Evolutionary conservation across 257 asterid genomes (phyloP).

Genomic region (Eustoma russellianum): DNA sequence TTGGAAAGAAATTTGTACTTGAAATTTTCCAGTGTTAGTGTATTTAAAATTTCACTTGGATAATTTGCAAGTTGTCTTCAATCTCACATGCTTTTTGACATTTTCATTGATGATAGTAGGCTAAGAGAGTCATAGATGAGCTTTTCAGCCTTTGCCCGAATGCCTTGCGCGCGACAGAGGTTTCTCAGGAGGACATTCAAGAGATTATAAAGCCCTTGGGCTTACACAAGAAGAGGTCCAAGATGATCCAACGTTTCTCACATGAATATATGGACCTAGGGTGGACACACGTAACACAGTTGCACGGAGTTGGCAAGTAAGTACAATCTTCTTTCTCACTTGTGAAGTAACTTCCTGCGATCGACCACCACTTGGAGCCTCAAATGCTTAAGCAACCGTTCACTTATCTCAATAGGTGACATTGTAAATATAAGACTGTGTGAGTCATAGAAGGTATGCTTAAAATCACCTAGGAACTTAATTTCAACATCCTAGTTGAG

Average conservation of each 20-base stretch:
- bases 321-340: slow-evolving; percentile 14
- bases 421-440: no score
- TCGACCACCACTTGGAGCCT: no score
- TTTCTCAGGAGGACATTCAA: slow-evolving; percentile 37
- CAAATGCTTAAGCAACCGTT: no score
- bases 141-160: slow-evolving; percentile 64
- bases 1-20: no score
- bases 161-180: slow-evolving; percentile 56
- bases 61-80: no score
- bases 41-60: no score
- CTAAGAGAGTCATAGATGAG: slow-evolving; percentile 32
- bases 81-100: no score
- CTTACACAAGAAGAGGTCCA: slow-evolving; percentile 50
- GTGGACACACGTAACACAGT: slow-evolving; percentile 76
- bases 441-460: no score
- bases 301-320: slow-evolving; percentile 79
- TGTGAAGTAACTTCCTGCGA: not conserved
- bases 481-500: no score
- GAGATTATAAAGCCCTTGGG: slow-evolving; percentile 57
- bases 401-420: no score
- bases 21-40: no score
- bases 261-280: slow-evolving; percentile 39
- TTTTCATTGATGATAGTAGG: slow-evolving; percentile 12
- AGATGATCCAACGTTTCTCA: slow-evolving; percentile 44
- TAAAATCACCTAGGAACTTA: no score